These are phyloP conservation scores for Pseudocercospora pini-densiflorae DNA, from an alignment of 2,329 filamentous ascomycete genomes.

Conservation along the genomic window DNA sequence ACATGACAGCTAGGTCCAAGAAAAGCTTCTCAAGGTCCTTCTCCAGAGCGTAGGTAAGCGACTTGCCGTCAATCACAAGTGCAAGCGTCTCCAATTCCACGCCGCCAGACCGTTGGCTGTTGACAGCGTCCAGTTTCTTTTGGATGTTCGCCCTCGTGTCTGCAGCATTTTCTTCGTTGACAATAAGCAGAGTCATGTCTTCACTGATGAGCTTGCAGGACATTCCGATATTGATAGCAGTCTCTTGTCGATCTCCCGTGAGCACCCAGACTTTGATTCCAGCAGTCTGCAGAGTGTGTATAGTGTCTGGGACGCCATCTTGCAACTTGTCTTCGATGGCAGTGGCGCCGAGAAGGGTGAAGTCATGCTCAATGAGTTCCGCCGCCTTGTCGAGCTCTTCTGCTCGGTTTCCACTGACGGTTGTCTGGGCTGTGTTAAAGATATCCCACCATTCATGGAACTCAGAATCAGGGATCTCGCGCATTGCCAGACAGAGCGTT, in stretches of 20 bases:
- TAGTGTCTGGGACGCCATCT: slow-evolving; percentile 97
- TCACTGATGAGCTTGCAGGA: slow-evolving; percentile 98
- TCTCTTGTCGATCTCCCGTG: slow-evolving; percentile 97
- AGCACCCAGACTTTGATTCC: slow-evolving; percentile 99
- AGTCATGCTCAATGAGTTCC: slow-evolving; percentile 91
- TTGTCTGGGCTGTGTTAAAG: slow-evolving; percentile 86
- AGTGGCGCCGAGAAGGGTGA: slow-evolving; percentile 89
- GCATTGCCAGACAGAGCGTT: slow-evolving; percentile 92
- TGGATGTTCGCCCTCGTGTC: slow-evolving; percentile 86
- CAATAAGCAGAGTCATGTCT: slow-evolving; percentile 96
- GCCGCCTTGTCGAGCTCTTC: slow-evolving; percentile 97
- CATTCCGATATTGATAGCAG: slow-evolving; percentile 99
- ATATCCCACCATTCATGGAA: slow-evolving; percentile 85
- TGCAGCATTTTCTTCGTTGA: slow-evolving; percentile 84
- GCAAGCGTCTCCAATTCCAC: slow-evolving; percentile 86
- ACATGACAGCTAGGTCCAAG: slow-evolving; percentile 89
- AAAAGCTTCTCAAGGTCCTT: slow-evolving; percentile 93
- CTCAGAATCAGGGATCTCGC: slow-evolving; percentile 87
- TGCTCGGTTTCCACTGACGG: slow-evolving; percentile 86
- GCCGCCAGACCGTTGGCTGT: slow-evolving; percentile 75
- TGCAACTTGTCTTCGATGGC: slow-evolving; percentile 97
- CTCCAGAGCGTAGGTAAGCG: slow-evolving; percentile 89
- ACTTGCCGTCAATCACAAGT: slow-evolving; percentile 94
- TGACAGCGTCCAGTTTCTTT: slow-evolving; percentile 92
- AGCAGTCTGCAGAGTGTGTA: slow-evolving; percentile 93